These are phyloP conservation scores for Pyrenochaeta sp. DNA, from an alignment of 2,329 filamentous ascomycete genomes.

Conservation along the genomic window DNA sequence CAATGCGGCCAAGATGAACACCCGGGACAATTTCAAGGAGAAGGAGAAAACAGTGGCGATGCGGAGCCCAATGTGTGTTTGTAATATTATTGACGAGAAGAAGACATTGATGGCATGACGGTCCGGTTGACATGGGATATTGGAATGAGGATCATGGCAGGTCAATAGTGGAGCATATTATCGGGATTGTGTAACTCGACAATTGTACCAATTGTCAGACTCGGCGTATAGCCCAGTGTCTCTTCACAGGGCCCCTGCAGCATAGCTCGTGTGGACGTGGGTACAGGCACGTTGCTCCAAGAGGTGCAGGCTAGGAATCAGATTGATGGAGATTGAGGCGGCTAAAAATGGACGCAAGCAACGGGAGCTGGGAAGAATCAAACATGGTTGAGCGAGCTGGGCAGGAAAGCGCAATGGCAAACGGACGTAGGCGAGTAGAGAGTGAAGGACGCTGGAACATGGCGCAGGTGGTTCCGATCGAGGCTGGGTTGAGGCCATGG, in stretches of 20 bases:
- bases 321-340: not conserved
- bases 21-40: too few relatives aligned
- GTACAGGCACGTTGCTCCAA: conserved; percentile 3
- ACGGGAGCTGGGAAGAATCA: conserved; percentile 3
- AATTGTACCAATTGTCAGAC: conserved; percentile 1
- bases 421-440: conserved; percentile 3
- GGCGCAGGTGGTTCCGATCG: conserved; percentile 22
- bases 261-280: conserved; percentile 1
- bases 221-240: conserved; percentile 8
- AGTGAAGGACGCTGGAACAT: conserved; percentile 10
- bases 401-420: not conserved
- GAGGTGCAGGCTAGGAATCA: too few relatives aligned
- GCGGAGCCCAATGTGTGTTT: too few relatives aligned
- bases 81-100: too few relatives aligned
- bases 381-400: conserved; percentile 1
- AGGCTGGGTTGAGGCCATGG: conserved; percentile 19
- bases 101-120: not conserved
- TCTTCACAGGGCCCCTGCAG: conserved; percentile 2
- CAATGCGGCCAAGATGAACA: too few relatives aligned
- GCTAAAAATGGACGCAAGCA: conserved; percentile 6
- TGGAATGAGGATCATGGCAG: too few relatives aligned
- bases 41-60: too few relatives aligned
- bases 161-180: not conserved
- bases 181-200: conserved; percentile 10
- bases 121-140: not conserved